Percentiles rank a stretch among this genome's conserved stretches.
Evolutionary conservation across 306 rosid genomes (phyloP).

Genomic region (Malus asiatica): DNA sequence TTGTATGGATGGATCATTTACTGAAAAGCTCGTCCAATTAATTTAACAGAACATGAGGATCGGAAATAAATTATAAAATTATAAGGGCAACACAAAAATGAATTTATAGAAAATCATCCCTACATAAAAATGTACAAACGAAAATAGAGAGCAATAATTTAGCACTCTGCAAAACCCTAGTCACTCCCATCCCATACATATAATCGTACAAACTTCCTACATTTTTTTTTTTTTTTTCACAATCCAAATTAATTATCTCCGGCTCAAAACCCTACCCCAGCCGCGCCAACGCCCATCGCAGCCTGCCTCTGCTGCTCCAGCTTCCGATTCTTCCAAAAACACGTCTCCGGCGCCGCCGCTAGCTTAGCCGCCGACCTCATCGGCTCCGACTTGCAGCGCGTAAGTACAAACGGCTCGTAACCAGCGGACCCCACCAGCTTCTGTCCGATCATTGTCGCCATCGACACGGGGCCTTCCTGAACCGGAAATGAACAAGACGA

Average conservation of each 20-base stretch:
- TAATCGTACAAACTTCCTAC: conserved; percentile 6
- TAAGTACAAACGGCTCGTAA: conserved; percentile 80
- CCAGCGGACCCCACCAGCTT: conserved; percentile 56
- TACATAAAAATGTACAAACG: conserved; percentile 30
- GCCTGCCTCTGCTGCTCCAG: conserved; percentile 62
- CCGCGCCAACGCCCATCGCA: conserved; percentile 69
- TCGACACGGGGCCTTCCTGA: conserved; percentile 31
- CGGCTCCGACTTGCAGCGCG: conserved; percentile 96
- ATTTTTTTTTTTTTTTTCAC: background rate
- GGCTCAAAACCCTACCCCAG: conserved; percentile 69
- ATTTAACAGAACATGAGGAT: background rate
- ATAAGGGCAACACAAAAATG: background rate
- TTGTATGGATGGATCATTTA: too few species aligned
- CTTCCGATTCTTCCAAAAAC: conserved; percentile 80
- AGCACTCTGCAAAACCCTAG: conserved; percentile 13
- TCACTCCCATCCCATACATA: conserved; percentile 3
- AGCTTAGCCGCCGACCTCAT: conserved; percentile 61
- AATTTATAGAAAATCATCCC: conserved; percentile 27
- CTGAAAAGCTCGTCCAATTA: too few species aligned
- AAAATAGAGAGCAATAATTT: conserved; percentile 1
- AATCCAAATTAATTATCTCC: background rate
- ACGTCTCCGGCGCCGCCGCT: conserved; percentile 53
- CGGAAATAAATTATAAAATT: background rate
- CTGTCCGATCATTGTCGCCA: conserved; percentile 73
- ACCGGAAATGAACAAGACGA: conserved; percentile 70